Evolutionary conservation across 805 yeast species (phyloP), one percentile per base, ranked within the genome.

Genomic region (Candida boleticola): DNA sequence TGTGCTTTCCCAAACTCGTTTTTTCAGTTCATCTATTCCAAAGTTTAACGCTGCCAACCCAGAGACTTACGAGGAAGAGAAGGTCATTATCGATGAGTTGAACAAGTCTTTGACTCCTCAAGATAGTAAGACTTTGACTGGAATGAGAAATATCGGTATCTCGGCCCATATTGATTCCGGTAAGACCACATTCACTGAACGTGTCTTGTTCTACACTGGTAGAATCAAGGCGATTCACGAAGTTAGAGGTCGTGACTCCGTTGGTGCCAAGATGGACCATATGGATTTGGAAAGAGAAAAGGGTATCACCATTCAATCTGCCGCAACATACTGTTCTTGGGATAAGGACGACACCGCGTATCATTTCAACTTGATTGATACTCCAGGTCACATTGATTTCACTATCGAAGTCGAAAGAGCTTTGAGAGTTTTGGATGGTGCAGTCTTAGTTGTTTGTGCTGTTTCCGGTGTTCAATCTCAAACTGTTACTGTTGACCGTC

Each of bases 381-480:
- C 99, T 5, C 99, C 99, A 3, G 99, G 99, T 31, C 99, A 93
- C 65, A 93, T 95, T 66, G 99, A 93, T 66, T 93, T 93, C 75
- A 93, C 99, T 41, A 92, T 93, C 57, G 99, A 93, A 69, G 99
- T 93, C 37, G 99, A 93, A 72, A 82, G 99, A 61, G 99, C 99
- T n/a, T 72, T 93, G 63, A 80, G 99, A 66, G 99, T 93, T 32
- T 72, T 93, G 46, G 99, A 93, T 64, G 99, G 99, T 68, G 99
- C 99, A 30, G 98, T 93, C 37, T 75, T 93, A 49, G 98, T 93
- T 41, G 97, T 93, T 16, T 93, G 99, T 76, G 99, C 99, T 16
- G 99, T 93, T 40, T 80, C 95, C 22, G 99, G 99, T 59, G 99
- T 93, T 36, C 99, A 93, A 68, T 89, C 97, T 1, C 99, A 93